Percentiles rank a stretch among this genome's conserved stretches.
phyloP scores from a whole-genome alignment of 1,139 yeast genomes.

The Taphrina wiesneri region DNA sequence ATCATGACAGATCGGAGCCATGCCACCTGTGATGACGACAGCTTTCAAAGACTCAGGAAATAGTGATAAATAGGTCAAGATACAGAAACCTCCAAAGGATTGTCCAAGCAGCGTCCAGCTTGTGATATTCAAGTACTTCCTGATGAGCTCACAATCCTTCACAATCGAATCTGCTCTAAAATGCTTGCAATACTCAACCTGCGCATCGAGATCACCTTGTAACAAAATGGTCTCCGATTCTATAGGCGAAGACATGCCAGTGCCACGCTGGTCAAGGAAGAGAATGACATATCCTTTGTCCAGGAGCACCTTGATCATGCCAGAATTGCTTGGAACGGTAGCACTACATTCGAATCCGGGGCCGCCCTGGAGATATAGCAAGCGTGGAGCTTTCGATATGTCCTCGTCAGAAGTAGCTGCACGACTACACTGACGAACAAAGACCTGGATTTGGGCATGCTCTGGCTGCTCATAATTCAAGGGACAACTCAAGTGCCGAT shows the following conservation, averaged over 20 bases:
- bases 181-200: constrained; percentile 49
- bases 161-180: constrained; percentile 51
- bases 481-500: constrained; percentile 33
- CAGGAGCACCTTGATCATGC: constrained; percentile 49
- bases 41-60: constrained; percentile 37
- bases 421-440: constrained; percentile 38
- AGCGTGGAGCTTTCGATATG: constrained; percentile 39
- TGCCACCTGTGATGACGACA: constrained; percentile 56
- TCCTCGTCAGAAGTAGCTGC: constrained; percentile 29
- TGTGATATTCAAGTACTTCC: constrained; percentile 45
- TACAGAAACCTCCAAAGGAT: constrained; percentile 60
- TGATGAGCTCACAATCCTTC: constrained; percentile 53
- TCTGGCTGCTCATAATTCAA: constrained; percentile 31
- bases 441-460: constrained; percentile 27
- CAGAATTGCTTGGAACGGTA: constrained; percentile 48
- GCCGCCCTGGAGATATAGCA: constrained; percentile 58
- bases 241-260: constrained; percentile 22
- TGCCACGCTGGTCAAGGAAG: constrained; percentile 57
- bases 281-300: constrained; percentile 54
- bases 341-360: constrained; percentile 53
- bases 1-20: constrained; percentile 53
- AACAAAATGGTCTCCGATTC: constrained; percentile 39
- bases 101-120: constrained; percentile 61
- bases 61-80: constrained; percentile 55
- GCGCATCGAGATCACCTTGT: constrained; percentile 43